These are phyloP conservation scores for Lagerstroemia speciosa DNA, from an alignment of 345 rosid species.

Conservation along the genomic window DNA sequence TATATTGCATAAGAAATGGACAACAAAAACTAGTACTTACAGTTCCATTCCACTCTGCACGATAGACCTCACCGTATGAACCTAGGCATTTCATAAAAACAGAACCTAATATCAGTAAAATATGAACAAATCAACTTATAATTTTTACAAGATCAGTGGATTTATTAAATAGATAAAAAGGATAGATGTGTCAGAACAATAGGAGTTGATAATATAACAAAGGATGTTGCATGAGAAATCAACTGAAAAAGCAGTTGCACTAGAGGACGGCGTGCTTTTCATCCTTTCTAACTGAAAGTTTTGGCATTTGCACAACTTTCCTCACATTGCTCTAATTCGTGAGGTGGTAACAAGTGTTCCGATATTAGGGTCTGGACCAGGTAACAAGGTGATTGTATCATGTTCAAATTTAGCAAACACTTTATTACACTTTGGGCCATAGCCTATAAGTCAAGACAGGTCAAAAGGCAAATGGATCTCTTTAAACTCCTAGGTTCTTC, in stretches of 20 bases:
- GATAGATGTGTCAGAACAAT: neutral
- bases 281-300: neutral
- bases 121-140: neutral
- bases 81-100: constrained; percentile 33
- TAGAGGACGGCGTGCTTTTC: neutral
- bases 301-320: neutral
- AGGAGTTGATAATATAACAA: neutral
- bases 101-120: constrained; percentile 4
- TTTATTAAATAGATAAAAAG: neutral
- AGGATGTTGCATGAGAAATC: neutral
- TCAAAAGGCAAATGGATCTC: neutral
- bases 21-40: constrained; percentile 42
- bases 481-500: neutral
- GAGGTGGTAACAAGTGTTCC: neutral
- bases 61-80: constrained; percentile 92
- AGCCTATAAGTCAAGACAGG: neutral
- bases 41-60: constrained; percentile 89
- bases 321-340: neutral
- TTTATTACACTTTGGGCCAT: neutral
- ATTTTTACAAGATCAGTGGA: neutral
- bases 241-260: neutral
- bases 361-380: neutral
- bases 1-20: neutral
- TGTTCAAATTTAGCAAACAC: neutral
- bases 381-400: neutral